Evolutionary conservation across 345 rosid species (phyloP).

Genomic region (Eucalyptus sp.): DNA sequence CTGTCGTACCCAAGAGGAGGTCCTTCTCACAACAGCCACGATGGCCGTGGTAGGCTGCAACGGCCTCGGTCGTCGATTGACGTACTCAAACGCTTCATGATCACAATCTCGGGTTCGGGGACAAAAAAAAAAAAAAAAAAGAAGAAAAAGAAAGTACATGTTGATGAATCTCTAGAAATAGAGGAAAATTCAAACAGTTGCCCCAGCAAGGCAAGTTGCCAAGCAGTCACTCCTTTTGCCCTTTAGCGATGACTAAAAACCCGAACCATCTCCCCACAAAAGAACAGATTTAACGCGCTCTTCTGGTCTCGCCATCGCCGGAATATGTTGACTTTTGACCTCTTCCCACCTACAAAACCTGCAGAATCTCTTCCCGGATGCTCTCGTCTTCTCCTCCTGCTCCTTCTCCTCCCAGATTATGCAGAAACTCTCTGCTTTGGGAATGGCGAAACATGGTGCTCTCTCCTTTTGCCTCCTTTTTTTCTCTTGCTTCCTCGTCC

Average conservation of each 20-base stretch:
- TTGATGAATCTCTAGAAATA: background rate
- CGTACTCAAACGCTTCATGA: background rate
- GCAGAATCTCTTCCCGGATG: background rate
- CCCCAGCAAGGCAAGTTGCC: background rate
- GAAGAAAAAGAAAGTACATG: rapidly evolving
- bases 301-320: background rate
- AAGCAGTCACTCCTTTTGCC: background rate
- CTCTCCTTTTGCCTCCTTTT: background rate
- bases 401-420: background rate
- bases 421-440: background rate
- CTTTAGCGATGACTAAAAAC: background rate
- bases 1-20: background rate
- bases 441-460: background rate
- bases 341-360: background rate
- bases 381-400: background rate
- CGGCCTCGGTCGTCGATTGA: background rate
- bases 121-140: background rate
- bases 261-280: background rate
- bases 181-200: background rate
- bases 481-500: background rate
- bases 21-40: background rate
- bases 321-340: background rate
- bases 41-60: background rate
- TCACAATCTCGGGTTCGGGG: background rate
- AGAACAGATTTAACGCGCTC: background rate